Conservation (phyloP, 257 asterid species). For the Solanum paucissectum region DNA sequence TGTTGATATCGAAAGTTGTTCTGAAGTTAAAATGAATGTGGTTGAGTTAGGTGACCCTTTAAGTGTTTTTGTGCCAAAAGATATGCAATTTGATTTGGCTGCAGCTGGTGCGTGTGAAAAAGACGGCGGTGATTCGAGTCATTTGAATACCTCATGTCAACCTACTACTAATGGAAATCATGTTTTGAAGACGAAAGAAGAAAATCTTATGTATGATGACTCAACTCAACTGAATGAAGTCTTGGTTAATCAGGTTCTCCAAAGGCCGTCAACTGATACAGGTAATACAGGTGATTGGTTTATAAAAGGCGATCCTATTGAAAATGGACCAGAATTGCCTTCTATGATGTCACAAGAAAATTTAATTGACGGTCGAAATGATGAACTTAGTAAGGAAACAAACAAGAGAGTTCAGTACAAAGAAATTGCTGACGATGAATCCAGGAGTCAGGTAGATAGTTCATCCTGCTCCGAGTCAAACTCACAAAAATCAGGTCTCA, state of each 20-base stretch:
- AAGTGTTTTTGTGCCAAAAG: slow-evolving; percentile 5
- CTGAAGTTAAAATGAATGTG: neutral
- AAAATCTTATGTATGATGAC: neutral
- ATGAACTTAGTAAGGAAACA: neutral
- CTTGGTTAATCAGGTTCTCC: neutral
- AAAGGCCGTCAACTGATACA: neutral
- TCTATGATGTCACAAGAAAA: neutral
- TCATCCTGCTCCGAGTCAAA: neutral
- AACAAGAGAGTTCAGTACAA: neutral
- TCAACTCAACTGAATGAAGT: neutral
- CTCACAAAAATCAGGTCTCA: neutral
- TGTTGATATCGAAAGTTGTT: neutral
- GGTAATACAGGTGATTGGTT: neutral
- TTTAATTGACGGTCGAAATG: neutral
- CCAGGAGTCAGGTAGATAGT: neutral
- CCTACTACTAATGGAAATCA: neutral
- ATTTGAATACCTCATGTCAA: neutral
- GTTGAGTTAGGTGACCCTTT: slow-evolving; percentile 11
- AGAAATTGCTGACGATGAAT: neutral
- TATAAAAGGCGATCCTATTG: neutral
- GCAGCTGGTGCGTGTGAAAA: neutral
- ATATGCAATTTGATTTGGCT: neutral
- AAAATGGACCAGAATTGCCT: neutral
- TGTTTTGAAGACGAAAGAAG: neutral
- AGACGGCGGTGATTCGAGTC: neutral